A percentile compares a stretch with the other conserved stretches of the same genome.
These are phyloP conservation scores for Acer campestre DNA, from an alignment of 345 rosid species.

Conservation along the genomic window DNA sequence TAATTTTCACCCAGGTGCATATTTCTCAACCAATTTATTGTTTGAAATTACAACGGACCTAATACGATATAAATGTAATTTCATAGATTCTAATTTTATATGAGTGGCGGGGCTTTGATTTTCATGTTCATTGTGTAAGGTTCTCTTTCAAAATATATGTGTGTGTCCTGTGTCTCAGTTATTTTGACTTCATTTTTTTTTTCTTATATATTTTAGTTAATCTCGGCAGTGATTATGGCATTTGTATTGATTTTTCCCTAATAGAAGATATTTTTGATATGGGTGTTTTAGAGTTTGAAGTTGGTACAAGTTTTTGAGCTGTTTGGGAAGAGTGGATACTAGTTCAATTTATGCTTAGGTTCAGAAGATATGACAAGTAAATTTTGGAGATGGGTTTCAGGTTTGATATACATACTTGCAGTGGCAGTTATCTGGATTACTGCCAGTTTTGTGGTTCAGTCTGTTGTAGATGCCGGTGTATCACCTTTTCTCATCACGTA, in stretches of 20 bases:
- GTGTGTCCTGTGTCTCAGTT: not conserved
- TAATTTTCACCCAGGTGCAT: slow-evolving; percentile 7
- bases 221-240: slow-evolving; percentile 1
- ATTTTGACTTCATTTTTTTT: too few species aligned
- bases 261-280: not conserved
- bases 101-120: slow-evolving; percentile 9
- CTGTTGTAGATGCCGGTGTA: slow-evolving; percentile 86
- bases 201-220: not conserved
- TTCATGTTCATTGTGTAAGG: not conserved
- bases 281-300: slow-evolving; percentile 6
- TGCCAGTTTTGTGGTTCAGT: slow-evolving; percentile 93
- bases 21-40: not conserved
- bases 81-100: not conserved
- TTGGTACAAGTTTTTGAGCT: slow-evolving; percentile 22
- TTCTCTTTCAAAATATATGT: not conserved
- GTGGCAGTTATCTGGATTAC: slow-evolving; percentile 95
- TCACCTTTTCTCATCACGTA: slow-evolving; percentile 90
- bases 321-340: slow-evolving; percentile 10
- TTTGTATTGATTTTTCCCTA: slow-evolving; percentile 9
- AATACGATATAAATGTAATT: not conserved
- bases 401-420: slow-evolving; percentile 72
- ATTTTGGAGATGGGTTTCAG: slow-evolving; percentile 76
- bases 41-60: not conserved
- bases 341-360: slow-evolving; percentile 21
- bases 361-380: slow-evolving; percentile 48